Evolutionary conservation across 2,329 filamentous ascomycete genomes (phyloP).

Genomic region (Tolypocladium inflatum): DNA sequence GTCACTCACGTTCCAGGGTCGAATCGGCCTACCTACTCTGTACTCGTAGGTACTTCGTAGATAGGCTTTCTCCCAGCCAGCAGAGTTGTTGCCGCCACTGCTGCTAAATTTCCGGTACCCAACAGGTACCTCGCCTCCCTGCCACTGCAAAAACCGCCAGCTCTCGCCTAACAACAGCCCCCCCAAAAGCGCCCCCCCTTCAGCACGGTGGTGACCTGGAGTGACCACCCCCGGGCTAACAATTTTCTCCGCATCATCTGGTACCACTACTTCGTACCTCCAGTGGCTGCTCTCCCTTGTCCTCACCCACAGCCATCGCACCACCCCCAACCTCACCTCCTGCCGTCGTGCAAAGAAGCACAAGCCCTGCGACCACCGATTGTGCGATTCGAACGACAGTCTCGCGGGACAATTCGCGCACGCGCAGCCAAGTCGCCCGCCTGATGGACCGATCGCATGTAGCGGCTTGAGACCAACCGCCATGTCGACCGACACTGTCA

Average conservation of each 20-base stretch:
- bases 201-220: background rate
- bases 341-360: background rate
- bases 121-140: background rate
- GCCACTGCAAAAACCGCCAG: background rate
- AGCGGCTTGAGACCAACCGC: slow-evolving; percentile 26
- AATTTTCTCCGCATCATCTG: slow-evolving; percentile 6
- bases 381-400: slow-evolving; percentile 1
- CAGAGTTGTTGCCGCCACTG: background rate
- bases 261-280: slow-evolving; percentile 1
- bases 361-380: background rate
- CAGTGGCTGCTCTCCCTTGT: slow-evolving; percentile 3
- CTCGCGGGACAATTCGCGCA: background rate
- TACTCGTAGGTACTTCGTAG: no score
- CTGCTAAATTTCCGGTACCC: background rate
- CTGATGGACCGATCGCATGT: slow-evolving; percentile 25
- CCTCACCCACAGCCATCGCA: background rate
- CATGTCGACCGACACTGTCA: slow-evolving; percentile 49
- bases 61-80: background rate
- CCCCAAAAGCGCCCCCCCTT: background rate
- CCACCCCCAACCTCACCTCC: slow-evolving; percentile 2
- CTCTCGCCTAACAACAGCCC: background rate
- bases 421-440: slow-evolving; percentile 7
- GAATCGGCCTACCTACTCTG: background rate
- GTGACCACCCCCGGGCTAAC: background rate
- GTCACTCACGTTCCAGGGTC: background rate